A percentile compares a stretch with the other conserved stretches of the same genome.
These are phyloP conservation scores for Fraxinus baroniana DNA, from an alignment of 305 asterid species.

Conservation along the genomic window DNA sequence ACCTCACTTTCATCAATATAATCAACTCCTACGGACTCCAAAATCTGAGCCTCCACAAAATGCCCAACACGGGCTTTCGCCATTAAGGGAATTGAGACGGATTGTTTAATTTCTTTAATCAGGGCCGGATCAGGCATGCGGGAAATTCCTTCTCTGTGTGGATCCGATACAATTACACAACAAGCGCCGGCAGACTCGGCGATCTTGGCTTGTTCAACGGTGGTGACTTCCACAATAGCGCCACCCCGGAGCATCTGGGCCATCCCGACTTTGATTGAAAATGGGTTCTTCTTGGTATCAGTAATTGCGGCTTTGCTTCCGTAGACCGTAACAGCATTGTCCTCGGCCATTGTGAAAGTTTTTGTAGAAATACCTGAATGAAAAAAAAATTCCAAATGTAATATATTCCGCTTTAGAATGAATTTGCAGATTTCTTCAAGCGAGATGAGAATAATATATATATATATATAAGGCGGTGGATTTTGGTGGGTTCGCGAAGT, in stretches of 20 bases:
- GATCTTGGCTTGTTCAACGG: slow-evolving; percentile 62
- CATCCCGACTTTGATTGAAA: slow-evolving; percentile 66
- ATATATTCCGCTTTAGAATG: background rate
- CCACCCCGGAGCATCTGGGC: slow-evolving; percentile 89
- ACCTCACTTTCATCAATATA: slow-evolving; percentile 77
- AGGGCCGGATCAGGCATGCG: slow-evolving; percentile 81
- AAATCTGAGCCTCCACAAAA: slow-evolving; percentile 80
- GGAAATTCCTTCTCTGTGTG: slow-evolving; percentile 44
- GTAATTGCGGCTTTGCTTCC: slow-evolving; percentile 54
- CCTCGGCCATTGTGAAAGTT: slow-evolving; percentile 62
- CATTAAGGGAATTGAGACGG: slow-evolving; percentile 64
- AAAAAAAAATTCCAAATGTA: background rate
- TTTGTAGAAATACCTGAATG: slow-evolving; percentile 27
- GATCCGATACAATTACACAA: slow-evolving; percentile 58
- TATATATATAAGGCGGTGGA: slow-evolving; percentile 19
- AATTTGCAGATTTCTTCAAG: background rate
- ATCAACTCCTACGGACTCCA: slow-evolving; percentile 69
- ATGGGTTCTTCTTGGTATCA: slow-evolving; percentile 58
- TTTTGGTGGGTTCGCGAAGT: slow-evolving; percentile 43
- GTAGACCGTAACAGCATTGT: slow-evolving; percentile 73
- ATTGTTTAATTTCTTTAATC: slow-evolving; percentile 65
- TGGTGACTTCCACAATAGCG: slow-evolving; percentile 57
- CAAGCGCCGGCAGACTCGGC: slow-evolving; percentile 85
- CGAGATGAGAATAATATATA: background rate
- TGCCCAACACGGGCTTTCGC: slow-evolving; percentile 76